A percentile compares a stretch with the other conserved stretches of the same genome.
Evolutionary conservation across 805 yeast species (phyloP).

Genomic region (Candida glaebosa): DNA sequence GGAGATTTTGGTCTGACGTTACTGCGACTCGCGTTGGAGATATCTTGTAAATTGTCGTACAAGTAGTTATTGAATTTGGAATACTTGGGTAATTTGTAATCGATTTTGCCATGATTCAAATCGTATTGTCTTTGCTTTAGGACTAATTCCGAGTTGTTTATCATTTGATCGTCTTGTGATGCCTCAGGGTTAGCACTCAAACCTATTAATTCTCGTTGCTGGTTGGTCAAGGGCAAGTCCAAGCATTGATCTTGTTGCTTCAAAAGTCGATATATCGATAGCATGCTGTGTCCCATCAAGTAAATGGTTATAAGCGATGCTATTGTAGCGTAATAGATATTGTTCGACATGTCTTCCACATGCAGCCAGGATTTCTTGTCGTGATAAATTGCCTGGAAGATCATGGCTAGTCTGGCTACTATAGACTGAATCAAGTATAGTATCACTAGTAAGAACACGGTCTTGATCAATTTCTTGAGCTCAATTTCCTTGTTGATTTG

Average conservation of each 20-base stretch:
- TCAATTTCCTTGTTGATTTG: slow-evolving; percentile 42
- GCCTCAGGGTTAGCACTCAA: slow-evolving; percentile 16
- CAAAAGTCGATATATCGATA: slow-evolving; percentile 24
- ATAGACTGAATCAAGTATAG: slow-evolving; percentile 21
- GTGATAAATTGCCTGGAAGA: slow-evolving; percentile 4
- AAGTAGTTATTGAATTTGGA: slow-evolving; percentile 9
- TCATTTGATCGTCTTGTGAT: slow-evolving; percentile 2
- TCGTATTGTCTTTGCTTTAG: slow-evolving; percentile 22
- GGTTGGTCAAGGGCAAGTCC: slow-evolving; percentile 46
- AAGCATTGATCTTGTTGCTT: slow-evolving; percentile 48
- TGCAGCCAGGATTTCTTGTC: neutral
- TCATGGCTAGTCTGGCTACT: slow-evolving; percentile 8
- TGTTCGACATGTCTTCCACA: slow-evolving; percentile 2
- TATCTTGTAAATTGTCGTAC: neutral
- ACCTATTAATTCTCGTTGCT: slow-evolving; percentile 47
- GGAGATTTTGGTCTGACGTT: neutral
- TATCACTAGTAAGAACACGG: slow-evolving; percentile 22
- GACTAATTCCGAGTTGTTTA: slow-evolving; percentile 13
- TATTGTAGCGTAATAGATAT: slow-evolving; percentile 4
- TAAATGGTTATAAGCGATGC: neutral
- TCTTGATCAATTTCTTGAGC: slow-evolving; percentile 26
- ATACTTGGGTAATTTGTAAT: slow-evolving; percentile 19
- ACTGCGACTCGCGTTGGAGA: neutral
- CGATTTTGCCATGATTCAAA: slow-evolving; percentile 9
- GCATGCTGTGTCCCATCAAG: slow-evolving; percentile 6